Base-by-base conservation (phyloP, 2,329 filamentous ascomycete genomes). In the Talaromyces albobiverticillius region DNA sequence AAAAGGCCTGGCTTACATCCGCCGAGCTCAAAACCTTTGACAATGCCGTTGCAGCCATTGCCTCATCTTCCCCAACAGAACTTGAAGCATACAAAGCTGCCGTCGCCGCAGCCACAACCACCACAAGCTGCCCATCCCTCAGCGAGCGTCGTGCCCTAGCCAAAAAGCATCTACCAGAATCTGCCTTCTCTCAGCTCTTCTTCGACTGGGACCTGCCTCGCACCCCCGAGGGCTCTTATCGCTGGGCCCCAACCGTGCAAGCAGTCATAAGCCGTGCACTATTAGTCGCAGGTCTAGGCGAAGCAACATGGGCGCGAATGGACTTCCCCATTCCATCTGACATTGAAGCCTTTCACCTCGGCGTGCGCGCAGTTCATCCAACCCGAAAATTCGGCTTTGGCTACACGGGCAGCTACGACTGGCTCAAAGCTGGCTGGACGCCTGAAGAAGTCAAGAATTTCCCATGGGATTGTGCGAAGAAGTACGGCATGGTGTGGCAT, bases 151-250 rank as follows among this genome's bases (percentile, higher is more conserved):
- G 43, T 6, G 43, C 26, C 8, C 43, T 46, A n/a, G 43, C 43
- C 9, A 46, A 32, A 23, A 46, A 46, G 16, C 26, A 46, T 46
- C 43, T 46, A 25, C 25, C 43, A 8, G 43, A 46, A 20, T 31
- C 43, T 26, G 11, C 29, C 16, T 32, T 32, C 43, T 46, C 43
- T 16, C 8, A 46, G 7, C 26, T 46, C 10, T 46, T 46, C 43
- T 46, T 46, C 25, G 43, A 46, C 26, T 46, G 43, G 23, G 43
- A 46, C 16, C 43, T 46, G 11, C 43, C 43, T 14, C 43, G 43
- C n/a, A 46, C 43, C n/a, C 43, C 43, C 10, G 43, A 46, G 10
- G 26, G 26, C 10, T 29, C 26, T 10, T 29, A 29, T 29, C 26
- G 26, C 26, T 29, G 26, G 26, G 26, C 26, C 5, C 26, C 26